A percentile compares a stretch with the other conserved stretches of the same genome.
These are phyloP conservation scores for Lactarius vividus DNA, from an alignment of 768 basidiomycete species.

Conservation along the genomic window DNA sequence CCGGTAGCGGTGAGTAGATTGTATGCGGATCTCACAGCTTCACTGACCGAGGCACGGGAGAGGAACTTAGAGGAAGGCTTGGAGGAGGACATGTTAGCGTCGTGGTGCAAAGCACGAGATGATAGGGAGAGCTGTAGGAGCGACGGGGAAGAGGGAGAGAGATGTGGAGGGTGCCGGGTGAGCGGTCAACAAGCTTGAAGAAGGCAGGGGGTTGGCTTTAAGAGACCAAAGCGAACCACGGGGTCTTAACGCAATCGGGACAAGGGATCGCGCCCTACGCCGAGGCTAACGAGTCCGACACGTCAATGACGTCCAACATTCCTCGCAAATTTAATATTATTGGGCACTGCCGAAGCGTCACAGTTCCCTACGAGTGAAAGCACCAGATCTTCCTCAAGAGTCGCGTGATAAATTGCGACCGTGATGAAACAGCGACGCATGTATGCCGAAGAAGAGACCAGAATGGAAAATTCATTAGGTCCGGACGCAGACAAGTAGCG, in stretches of 20 bases:
- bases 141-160: background rate
- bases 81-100: conserved; percentile 3
- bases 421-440: background rate
- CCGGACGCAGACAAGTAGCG: background rate
- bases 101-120: too few relatives aligned
- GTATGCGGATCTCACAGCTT: background rate
- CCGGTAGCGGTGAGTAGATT: background rate
- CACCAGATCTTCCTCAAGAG: background rate
- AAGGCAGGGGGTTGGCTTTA: background rate
- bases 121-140: background rate
- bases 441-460: background rate
- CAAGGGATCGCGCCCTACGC: conserved; percentile 6
- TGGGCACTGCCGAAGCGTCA: background rate
- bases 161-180: background rate
- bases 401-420: background rate
- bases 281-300: background rate
- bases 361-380: background rate
- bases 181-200: background rate
- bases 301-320: conserved; percentile 2
- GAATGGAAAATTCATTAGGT: background rate
- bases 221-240: background rate
- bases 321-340: background rate
- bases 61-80: conserved; percentile 5
- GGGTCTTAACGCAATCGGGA: background rate
- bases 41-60: conserved; percentile 15